phyloP scores from a whole-genome alignment of 148 eudicot genomes.

The Selenicereus undatus region DNA sequence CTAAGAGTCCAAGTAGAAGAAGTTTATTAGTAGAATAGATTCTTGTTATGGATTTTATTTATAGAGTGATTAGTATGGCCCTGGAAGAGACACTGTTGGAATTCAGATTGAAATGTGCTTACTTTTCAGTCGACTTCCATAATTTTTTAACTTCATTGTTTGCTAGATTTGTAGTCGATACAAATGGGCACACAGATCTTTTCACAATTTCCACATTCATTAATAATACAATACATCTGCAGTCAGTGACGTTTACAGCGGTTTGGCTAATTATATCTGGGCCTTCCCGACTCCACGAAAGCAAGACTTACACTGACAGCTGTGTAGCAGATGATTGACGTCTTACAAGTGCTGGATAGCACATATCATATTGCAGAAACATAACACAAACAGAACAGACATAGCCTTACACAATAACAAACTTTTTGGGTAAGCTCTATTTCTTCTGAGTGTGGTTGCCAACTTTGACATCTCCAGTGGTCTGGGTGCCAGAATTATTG shows the following conservation, averaged over 20 bases:
- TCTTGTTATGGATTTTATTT: background rate
- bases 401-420: background rate
- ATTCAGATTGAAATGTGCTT: conserved; percentile 17
- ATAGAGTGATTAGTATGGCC: conserved; percentile 13
- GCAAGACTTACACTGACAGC: too few relatives aligned
- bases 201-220: too few relatives aligned
- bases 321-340: background rate
- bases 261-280: too few relatives aligned
- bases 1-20: too few relatives aligned
- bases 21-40: too few relatives aligned
- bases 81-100: conserved; percentile 20
- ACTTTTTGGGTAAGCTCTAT: background rate
- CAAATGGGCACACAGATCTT: too few relatives aligned
- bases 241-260: too few relatives aligned
- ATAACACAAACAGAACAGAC: background rate
- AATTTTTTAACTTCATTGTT: conserved; percentile 15
- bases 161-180: background rate
- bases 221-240: too few relatives aligned
- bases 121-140: conserved; percentile 20
- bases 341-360: too few relatives aligned
- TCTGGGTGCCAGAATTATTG: conserved; percentile 21
- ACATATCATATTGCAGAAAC: background rate
- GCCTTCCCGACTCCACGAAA: too few relatives aligned
- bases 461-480: conserved; percentile 14
- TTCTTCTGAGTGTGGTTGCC: conserved; percentile 14